phyloP scores from a whole-genome alignment of 2,329 filamentous ascomycete species.

The Cladosporium sp. region DNA sequence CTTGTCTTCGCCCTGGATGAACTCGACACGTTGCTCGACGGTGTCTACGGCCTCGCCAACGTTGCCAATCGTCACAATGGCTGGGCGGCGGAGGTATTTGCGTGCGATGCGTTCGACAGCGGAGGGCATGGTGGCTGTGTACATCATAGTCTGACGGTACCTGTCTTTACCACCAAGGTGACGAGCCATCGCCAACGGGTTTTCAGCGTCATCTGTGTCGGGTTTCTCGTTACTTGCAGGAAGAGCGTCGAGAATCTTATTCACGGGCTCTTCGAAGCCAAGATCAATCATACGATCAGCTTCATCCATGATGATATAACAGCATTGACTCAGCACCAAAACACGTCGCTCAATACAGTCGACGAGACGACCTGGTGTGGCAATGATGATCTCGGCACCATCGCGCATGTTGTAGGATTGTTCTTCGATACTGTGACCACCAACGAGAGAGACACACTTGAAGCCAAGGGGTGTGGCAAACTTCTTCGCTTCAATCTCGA shows the following conservation, averaged over 20 bases:
- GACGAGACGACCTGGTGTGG: slow-evolving; percentile 94
- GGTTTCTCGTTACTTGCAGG: slow-evolving; percentile 94
- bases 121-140: slow-evolving; percentile 96
- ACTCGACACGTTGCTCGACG: slow-evolving; percentile 94
- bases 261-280: slow-evolving; percentile 95
- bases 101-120: slow-evolving; percentile 94
- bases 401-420: slow-evolving; percentile 87
- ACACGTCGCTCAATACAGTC: slow-evolving; percentile 95
- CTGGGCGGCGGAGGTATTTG: slow-evolving; percentile 90
- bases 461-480: slow-evolving; percentile 90
- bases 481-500: slow-evolving; percentile 89
- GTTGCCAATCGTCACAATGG: slow-evolving; percentile 92
- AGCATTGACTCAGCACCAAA: slow-evolving; percentile 91
- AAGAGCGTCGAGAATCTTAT: slow-evolving; percentile 93
- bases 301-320: slow-evolving; percentile 99
- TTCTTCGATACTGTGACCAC: slow-evolving; percentile 92
- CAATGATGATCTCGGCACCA: slow-evolving; percentile 95
- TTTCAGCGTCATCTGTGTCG: slow-evolving; percentile 87
- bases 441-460: slow-evolving; percentile 95
- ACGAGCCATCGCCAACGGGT: slow-evolving; percentile 78
- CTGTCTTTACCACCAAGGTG: slow-evolving; percentile 73
- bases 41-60: slow-evolving; percentile 95
- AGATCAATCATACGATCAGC: slow-evolving; percentile 99
- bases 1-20: slow-evolving; percentile 87
- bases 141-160: slow-evolving; percentile 99